Evolutionary conservation across 768 basidiomycete species (phyloP).

Genomic region (Collybia nuda): DNA sequence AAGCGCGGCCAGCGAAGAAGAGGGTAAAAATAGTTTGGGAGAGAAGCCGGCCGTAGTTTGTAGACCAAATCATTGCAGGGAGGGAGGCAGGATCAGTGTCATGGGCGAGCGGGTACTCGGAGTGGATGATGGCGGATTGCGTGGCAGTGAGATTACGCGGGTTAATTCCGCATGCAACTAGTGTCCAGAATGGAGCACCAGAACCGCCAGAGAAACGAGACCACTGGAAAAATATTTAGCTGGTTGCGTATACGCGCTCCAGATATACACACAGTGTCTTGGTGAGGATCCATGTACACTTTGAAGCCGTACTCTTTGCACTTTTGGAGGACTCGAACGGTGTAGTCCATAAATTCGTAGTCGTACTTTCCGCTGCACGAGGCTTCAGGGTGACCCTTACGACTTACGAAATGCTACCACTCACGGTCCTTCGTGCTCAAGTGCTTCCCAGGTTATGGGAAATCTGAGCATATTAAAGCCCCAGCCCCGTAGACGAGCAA

Average conservation of each 20-base stretch:
- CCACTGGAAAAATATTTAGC: slow-evolving; percentile 56
- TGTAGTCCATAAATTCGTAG: slow-evolving; percentile 90
- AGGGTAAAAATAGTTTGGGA: slow-evolving; percentile 91
- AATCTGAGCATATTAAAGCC: slow-evolving; percentile 88
- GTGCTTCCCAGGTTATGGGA: slow-evolving; percentile 91
- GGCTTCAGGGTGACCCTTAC: slow-evolving; percentile 8
- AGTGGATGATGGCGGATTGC: slow-evolving; percentile 83
- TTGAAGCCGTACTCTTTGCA: slow-evolving; percentile 92
- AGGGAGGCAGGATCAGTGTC: slow-evolving; percentile 67
- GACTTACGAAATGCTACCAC: slow-evolving; percentile 31
- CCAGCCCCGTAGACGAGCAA: slow-evolving; percentile 86
- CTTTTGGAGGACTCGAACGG: slow-evolving; percentile 80
- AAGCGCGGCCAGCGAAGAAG: slow-evolving; percentile 89
- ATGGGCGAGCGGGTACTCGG: slow-evolving; percentile 74
- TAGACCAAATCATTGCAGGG: slow-evolving; percentile 97
- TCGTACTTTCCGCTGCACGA: slow-evolving; percentile 80
- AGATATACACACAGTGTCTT: slow-evolving; percentile 74
- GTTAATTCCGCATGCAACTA: slow-evolving; percentile 87
- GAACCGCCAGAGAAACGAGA: slow-evolving; percentile 94
- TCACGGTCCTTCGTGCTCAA: slow-evolving; percentile 95
- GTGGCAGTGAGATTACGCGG: slow-evolving; percentile 85
- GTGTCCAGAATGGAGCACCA: slow-evolving; percentile 93
- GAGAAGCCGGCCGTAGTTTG: slow-evolving; percentile 89
- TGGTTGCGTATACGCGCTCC: background rate
- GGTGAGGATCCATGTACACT: slow-evolving; percentile 94